Base-by-base conservation (phyloP, 2,329 filamentous ascomycete genomes). In the Claviceps citrina region DNA sequence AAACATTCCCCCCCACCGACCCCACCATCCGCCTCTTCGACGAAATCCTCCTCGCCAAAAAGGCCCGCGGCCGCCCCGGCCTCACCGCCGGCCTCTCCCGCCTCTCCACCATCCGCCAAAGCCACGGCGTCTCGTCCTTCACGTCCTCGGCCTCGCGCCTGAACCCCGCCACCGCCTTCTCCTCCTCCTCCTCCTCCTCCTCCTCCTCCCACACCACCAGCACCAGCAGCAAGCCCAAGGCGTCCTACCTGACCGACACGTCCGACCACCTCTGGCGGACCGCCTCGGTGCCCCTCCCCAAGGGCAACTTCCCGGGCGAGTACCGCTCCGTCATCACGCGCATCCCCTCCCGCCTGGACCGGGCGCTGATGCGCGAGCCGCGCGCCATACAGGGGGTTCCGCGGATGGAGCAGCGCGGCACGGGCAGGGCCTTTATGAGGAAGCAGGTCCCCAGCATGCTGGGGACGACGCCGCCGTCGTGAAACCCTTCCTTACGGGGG, bases 301-400 rank as follows among this genome's bases (percentile, higher is more conserved):
- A 66, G 47, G 68, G 71, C 39, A 77, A 73, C 49, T 78, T 79
- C 47, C 65, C 70, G 0, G 73, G 73, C 43, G 73, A 78, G 48
- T 81, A 81, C 59, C 67, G 70, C 43, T 60, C 67, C 25, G 66
- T 76, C 12, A 65, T 76, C 40, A 76, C 75, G 10, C 64, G 76
- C 48, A 77, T 84, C 28, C 91, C 91, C 5, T 77, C 84, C 7
- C 87, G 84, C 53, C 70, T 98, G 8, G 91, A 98, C 52, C 73
- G 80, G 4, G 73, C 77, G 12, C 66, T 95, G 35, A 94, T 96
- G 85, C 84, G 85, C 57, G 87, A 95, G 60, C 87, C 87, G 24
- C 74, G 87, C 43, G 78, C 84, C 46, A 89, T 94, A 30, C 85
- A 93, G 57, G 87, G 87, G 27, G 78, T 86, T n/a, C 86, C 86